phyloP scores from a whole-genome alignment of 257 asterid species.

The Solanum chiquidenum region DNA sequence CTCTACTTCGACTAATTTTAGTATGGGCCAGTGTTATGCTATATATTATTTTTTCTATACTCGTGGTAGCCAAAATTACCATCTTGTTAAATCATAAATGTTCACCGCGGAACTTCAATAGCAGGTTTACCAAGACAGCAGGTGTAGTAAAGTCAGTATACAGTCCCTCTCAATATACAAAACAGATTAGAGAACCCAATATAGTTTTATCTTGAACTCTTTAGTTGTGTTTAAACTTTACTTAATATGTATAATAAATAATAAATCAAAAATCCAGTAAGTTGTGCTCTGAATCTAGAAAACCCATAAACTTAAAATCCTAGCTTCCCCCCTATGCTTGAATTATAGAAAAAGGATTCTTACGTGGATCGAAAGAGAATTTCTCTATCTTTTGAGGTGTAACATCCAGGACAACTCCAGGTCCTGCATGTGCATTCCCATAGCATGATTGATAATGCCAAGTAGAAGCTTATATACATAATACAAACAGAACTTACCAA shows the following conservation, averaged over 20 bases:
- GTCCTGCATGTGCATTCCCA: slow-evolving; percentile 26
- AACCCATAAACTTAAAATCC: not conserved
- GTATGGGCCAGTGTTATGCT: not conserved
- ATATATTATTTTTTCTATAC: not conserved
- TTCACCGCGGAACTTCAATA: not conserved
- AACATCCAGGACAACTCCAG: slow-evolving; percentile 56
- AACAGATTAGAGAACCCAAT: not conserved
- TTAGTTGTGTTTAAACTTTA: no score
- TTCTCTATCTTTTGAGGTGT: slow-evolving; percentile 50
- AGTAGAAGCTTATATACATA: not conserved
- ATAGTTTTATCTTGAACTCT: no score
- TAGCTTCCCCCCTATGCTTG: not conserved
- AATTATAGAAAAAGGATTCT: slow-evolving; percentile 4
- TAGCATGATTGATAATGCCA: not conserved
- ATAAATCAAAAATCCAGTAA: no score
- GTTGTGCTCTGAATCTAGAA: no score
- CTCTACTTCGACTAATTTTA: not conserved
- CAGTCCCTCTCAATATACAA: not conserved
- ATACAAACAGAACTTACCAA: slow-evolving; percentile 33
- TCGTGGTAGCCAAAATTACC: not conserved
- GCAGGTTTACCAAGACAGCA: not conserved
- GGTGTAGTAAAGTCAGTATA: not conserved
- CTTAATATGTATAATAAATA: no score
- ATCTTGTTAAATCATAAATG: not conserved
- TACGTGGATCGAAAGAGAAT: slow-evolving; percentile 56